A percentile compares a stretch with the other conserved stretches of the same genome.
phyloP scores from a whole-genome alignment of 176 grass and related monocot species.

The Aegilops sharonensis region DNA sequence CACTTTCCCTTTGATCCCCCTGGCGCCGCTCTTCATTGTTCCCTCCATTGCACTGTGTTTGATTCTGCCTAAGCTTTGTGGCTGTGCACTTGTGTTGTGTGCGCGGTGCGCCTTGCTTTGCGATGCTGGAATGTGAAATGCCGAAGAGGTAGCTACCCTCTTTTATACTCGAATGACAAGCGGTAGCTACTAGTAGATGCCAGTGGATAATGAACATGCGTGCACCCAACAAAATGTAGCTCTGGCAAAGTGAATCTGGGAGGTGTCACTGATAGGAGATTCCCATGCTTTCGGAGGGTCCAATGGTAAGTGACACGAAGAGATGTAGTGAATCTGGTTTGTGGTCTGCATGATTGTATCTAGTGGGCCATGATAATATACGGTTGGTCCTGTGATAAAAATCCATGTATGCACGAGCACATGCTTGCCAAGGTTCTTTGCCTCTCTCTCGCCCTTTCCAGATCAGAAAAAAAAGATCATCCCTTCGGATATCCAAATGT shows the following conservation, averaged over 20 bases:
- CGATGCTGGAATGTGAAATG: background rate
- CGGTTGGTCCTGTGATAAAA: conserved; percentile 22
- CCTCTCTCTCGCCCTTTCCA: background rate
- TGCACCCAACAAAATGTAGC: background rate
- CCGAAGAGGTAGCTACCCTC: background rate
- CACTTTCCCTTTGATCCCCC: conserved; percentile 39
- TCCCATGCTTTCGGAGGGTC: background rate
- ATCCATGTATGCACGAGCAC: background rate
- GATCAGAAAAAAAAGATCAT: conserved; percentile 10
- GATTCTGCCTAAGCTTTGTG: background rate
- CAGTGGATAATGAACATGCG: conserved; percentile 31
- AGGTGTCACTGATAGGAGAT: conserved; percentile 1
- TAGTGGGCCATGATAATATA: background rate
- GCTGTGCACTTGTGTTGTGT: background rate
- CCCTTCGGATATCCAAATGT: conserved; percentile 6
- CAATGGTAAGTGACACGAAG: background rate
- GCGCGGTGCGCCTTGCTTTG: background rate
- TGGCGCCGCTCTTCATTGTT: conserved; percentile 11
- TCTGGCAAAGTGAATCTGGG: background rate
- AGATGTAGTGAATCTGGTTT: conserved; percentile 3
- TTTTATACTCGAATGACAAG: conserved; percentile 7
- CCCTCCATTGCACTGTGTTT: conserved; percentile 27
- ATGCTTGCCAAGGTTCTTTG: conserved; percentile 2
- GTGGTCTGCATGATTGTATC: background rate
- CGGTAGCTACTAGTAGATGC: background rate